Conservation (phyloP, 805 yeast species). For the Spathaspora sp. region DNA sequence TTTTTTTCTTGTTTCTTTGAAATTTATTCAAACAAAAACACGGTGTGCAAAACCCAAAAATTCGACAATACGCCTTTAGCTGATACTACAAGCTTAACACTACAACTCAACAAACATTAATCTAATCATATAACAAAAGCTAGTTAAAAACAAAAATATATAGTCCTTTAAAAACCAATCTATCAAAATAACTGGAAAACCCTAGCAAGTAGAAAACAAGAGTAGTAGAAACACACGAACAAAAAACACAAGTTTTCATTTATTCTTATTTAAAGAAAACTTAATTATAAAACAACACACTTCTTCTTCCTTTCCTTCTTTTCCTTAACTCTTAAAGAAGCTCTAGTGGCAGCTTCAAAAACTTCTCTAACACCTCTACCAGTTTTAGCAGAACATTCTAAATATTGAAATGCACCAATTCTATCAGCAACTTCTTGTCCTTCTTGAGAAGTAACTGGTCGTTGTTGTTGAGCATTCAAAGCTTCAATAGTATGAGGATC, state of each 20-base stretch:
- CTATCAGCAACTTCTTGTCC: slow-evolving; percentile 85
- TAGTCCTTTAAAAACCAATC: not conserved
- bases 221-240: not conserved
- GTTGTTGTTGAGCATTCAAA: slow-evolving; percentile 69
- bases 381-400: slow-evolving; percentile 90
- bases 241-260: not conserved
- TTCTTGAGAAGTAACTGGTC: slow-evolving; percentile 77
- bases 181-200: not conserved
- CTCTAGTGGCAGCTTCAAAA: slow-evolving; percentile 89
- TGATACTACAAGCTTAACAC: too few species aligned
- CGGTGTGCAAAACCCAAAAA: not conserved
- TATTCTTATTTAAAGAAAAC: not conserved
- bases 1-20: not conserved
- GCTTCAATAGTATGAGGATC: slow-evolving; percentile 75
- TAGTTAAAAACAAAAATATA: not conserved
- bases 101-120: not conserved
- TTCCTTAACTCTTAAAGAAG: slow-evolving; percentile 71
- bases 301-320: slow-evolving; percentile 60
- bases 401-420: slow-evolving; percentile 81
- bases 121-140: not conserved
- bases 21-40: not conserved
- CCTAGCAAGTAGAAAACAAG: not conserved
- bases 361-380: slow-evolving; percentile 92
- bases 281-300: slow-evolving; percentile 61
- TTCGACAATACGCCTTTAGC: not conserved